phyloP scores from a whole-genome alignment of 495 filamentous ascomycete species.

The Penicillium bovifimosum region DNA sequence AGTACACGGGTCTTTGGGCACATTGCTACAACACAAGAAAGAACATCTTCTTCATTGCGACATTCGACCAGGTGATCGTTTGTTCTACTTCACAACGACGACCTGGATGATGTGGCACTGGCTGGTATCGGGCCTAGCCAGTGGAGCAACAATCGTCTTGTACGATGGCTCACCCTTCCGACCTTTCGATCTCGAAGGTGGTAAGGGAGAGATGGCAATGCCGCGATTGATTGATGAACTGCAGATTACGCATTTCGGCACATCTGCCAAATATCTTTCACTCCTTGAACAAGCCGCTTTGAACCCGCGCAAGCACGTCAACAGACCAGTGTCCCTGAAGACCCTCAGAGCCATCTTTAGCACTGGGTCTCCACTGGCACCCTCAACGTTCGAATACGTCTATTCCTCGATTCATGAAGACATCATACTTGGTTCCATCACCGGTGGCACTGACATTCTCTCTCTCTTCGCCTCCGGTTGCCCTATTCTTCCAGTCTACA shows the following conservation, averaged over 20 bases:
- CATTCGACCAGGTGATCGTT: slow-evolving; percentile 56
- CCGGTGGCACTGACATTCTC: slow-evolving; percentile 89
- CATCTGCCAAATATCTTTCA: slow-evolving; percentile 87
- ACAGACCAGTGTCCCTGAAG: slow-evolving; percentile 48
- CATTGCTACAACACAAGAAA: slow-evolving; percentile 90
- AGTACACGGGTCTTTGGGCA: slow-evolving; percentile 81
- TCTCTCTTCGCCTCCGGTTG: slow-evolving; percentile 86
- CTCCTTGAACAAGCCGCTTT: slow-evolving; percentile 77
- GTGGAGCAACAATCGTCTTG: slow-evolving; percentile 72
- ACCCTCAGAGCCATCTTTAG: slow-evolving; percentile 75
- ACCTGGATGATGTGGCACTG: slow-evolving; percentile 99
- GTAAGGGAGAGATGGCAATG: slow-evolving; percentile 62
- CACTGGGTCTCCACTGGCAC: slow-evolving; percentile 85
- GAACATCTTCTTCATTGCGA: slow-evolving; percentile 82
- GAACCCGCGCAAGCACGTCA: slow-evolving; percentile 51
- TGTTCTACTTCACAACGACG: slow-evolving; percentile 84
- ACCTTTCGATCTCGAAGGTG: slow-evolving; percentile 46
- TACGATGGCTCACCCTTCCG: slow-evolving; percentile 89
- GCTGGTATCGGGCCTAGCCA: slow-evolving; percentile 76
- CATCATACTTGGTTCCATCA: slow-evolving; percentile 79
- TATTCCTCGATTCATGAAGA: slow-evolving; percentile 70
- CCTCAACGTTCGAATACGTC: slow-evolving; percentile 86
- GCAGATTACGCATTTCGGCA: slow-evolving; percentile 84
- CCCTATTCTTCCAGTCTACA: slow-evolving; percentile 77
- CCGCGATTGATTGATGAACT: slow-evolving; percentile 62